These are phyloP conservation scores for Aurinia saxatilis DNA, from an alignment of 345 rosid genomes.

Conservation along the genomic window DNA sequence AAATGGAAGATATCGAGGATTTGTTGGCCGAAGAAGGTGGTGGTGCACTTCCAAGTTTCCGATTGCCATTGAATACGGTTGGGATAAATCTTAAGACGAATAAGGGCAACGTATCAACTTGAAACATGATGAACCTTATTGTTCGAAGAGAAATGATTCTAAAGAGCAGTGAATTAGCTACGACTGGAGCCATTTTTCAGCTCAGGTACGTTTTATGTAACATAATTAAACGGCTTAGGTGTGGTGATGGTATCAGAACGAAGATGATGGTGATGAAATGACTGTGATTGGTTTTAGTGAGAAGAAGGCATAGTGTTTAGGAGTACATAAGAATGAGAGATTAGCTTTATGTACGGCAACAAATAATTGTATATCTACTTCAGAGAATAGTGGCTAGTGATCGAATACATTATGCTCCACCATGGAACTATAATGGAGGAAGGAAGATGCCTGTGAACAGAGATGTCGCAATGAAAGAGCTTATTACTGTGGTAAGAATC, in stretches of 20 bases:
- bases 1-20: constrained; percentile 92
- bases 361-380: constrained; percentile 71
- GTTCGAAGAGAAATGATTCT: constrained; percentile 70
- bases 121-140: too few relatives aligned
- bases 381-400: constrained; percentile 66
- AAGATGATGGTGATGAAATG: not conserved
- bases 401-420: constrained; percentile 75
- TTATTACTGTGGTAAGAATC: constrained; percentile 60
- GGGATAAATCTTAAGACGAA: too few relatives aligned
- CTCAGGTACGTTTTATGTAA: constrained; percentile 38
- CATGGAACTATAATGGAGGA: constrained; percentile 76
- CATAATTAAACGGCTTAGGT: too few relatives aligned
- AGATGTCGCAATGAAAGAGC: constrained; percentile 72
- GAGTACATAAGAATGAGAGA: constrained; percentile 69
- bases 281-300: constrained; percentile 41
- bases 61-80: constrained; percentile 57
- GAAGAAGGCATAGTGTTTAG: constrained; percentile 67
- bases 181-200: constrained; percentile 69
- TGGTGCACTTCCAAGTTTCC: constrained; percentile 63
- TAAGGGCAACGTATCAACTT: too few relatives aligned
- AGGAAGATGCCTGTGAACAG: constrained; percentile 51
- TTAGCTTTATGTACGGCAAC: constrained; percentile 86
- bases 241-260: not conserved
- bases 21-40: constrained; percentile 47
- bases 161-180: constrained; percentile 85